These are phyloP conservation scores for Aotearoamyces nothofagi DNA, from an alignment of 2,329 filamentous ascomycete species.

Conservation along the genomic window DNA sequence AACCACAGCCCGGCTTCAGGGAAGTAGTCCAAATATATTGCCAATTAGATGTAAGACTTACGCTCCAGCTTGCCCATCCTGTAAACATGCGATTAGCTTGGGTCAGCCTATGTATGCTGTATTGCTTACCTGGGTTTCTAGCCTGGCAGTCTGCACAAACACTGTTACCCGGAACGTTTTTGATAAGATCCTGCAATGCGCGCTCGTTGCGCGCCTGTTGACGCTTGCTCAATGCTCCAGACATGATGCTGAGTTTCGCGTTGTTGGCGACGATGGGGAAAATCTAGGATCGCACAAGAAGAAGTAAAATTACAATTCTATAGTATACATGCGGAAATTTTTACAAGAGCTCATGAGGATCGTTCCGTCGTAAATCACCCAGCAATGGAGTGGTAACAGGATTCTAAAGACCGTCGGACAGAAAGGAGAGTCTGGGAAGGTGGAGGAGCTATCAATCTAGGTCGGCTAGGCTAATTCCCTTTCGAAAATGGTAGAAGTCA, in stretches of 20 bases:
- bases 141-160: slow-evolving; percentile 86
- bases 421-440: too few relatives aligned
- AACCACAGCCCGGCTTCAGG: too few relatives aligned
- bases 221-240: slow-evolving; percentile 73
- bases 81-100: slow-evolving; percentile 6
- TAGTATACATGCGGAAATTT: slow-evolving; percentile 1
- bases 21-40: background rate
- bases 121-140: slow-evolving; percentile 68
- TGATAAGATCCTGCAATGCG: slow-evolving; percentile 76
- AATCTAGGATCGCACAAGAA: background rate
- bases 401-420: too few relatives aligned
- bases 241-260: slow-evolving; percentile 32
- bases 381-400: too few relatives aligned
- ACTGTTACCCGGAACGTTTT: slow-evolving; percentile 75
- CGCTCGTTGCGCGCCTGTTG: slow-evolving; percentile 97
- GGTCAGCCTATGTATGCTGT: background rate
- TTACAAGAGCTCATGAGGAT: slow-evolving; percentile 1
- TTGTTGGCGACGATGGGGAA: background rate
- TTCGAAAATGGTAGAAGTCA: too few relatives aligned
- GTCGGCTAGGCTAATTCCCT: too few relatives aligned
- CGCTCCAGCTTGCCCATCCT: slow-evolving; percentile 23
- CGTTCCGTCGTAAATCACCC: background rate
- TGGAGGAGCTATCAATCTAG: too few relatives aligned
- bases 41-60: slow-evolving; percentile 11
- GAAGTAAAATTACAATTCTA: background rate